Percentiles rank a stretch among this genome's conserved stretches.
Evolutionary conservation across 1,284 basidiomycete species (phyloP).

Genomic region (Coriolopsis trogii): DNA sequence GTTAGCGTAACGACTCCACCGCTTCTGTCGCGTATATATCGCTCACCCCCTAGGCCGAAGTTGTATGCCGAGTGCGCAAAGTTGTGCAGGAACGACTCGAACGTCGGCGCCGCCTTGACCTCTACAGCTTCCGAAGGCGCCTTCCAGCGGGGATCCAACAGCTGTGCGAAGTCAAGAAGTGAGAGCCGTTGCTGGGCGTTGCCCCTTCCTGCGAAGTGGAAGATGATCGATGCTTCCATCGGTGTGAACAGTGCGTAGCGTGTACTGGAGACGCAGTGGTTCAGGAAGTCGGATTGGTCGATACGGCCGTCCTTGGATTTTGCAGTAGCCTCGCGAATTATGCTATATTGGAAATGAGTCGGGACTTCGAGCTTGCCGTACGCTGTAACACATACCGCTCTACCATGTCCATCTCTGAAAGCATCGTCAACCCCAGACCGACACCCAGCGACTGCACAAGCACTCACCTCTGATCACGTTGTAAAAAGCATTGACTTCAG

Average conservation of each 20-base stretch:
- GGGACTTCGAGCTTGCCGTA: slow-evolving; percentile 1
- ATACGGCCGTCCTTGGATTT: slow-evolving; percentile 93
- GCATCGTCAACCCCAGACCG: slow-evolving; percentile 17
- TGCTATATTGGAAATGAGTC: slow-evolving; percentile 42
- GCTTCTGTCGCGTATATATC: not conserved
- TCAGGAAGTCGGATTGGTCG: slow-evolving; percentile 80
- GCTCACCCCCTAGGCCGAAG: slow-evolving; percentile 84
- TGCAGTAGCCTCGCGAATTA: slow-evolving; percentile 84
- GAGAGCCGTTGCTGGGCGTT: slow-evolving; percentile 69
- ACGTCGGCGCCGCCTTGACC: slow-evolving; percentile 32
- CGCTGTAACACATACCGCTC: slow-evolving; percentile 72
- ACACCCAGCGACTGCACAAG: slow-evolving; percentile 2
- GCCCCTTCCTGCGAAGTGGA: slow-evolving; percentile 92
- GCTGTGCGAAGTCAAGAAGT: slow-evolving; percentile 85
- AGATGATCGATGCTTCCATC: slow-evolving; percentile 95
- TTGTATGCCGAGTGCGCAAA: slow-evolving; percentile 78
- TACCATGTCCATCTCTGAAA: slow-evolving; percentile 90
- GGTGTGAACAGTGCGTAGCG: slow-evolving; percentile 93
- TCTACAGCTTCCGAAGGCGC: slow-evolving; percentile 58
- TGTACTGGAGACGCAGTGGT: slow-evolving; percentile 73
- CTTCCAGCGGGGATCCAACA: slow-evolving; percentile 86
- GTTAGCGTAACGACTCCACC: not conserved
- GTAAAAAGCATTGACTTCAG: slow-evolving; percentile 94
- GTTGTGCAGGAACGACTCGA: slow-evolving; percentile 48
- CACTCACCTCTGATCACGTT: slow-evolving; percentile 83